Percentiles rank a stretch among this genome's conserved stretches.
Evolutionary conservation across 2,329 filamentous ascomycete genomes (phyloP).

Genomic region (Epichloe sylvatica): DNA sequence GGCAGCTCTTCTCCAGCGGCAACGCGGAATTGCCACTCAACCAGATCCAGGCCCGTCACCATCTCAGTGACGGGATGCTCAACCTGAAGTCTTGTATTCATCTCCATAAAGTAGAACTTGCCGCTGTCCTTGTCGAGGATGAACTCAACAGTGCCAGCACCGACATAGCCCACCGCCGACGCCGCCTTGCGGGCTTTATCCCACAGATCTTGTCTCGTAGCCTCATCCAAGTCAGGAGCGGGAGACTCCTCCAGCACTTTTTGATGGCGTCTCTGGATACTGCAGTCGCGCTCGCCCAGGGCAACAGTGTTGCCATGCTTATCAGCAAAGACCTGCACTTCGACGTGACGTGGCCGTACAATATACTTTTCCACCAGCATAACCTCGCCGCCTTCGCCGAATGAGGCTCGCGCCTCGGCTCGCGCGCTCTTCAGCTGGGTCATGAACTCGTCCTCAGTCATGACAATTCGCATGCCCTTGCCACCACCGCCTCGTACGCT

Average conservation of each 20-base stretch:
- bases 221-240: conserved; percentile 51
- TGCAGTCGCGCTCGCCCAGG: conserved; percentile 82
- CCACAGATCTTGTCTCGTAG: conserved; percentile 48
- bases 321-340: conserved; percentile 85
- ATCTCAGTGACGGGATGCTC: conserved; percentile 83
- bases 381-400: conserved; percentile 65
- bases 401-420: conserved; percentile 62
- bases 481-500: conserved; percentile 69
- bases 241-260: conserved; percentile 87
- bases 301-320: conserved; percentile 63
- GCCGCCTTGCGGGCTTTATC: conserved; percentile 51
- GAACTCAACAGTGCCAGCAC: conserved; percentile 81
- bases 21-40: conserved; percentile 89
- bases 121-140: conserved; percentile 73
- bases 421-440: conserved; percentile 58
- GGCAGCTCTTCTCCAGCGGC: conserved; percentile 44
- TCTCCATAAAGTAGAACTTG: conserved; percentile 72
- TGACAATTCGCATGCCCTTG: conserved; percentile 70
- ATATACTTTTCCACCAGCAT: conserved; percentile 80
- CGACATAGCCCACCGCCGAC: conserved; percentile 72
- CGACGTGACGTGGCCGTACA: conserved; percentile 66
- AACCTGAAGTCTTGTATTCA: conserved; percentile 83
- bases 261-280: conserved; percentile 73
- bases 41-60: conserved; percentile 59
- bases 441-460: conserved; percentile 52